Conservation (phyloP, 1,139 yeast genomes). For the Saccharomyces hybrid region DNA sequence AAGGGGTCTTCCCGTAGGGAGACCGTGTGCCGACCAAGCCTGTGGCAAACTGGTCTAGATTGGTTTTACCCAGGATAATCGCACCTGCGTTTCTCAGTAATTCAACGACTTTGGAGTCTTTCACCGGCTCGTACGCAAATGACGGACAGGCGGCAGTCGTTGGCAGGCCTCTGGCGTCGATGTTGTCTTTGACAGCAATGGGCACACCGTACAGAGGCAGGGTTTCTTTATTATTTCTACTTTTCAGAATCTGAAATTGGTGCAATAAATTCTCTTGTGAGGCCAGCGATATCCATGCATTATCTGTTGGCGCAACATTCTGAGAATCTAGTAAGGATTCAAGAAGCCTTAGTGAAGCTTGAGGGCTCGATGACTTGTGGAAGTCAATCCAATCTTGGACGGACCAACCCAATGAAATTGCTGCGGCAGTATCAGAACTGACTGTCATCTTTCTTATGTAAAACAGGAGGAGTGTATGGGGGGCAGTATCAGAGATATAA, state of each 20-base stretch:
- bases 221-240: slow-evolving; percentile 44
- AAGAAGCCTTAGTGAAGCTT: slow-evolving; percentile 48
- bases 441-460: slow-evolving; percentile 3
- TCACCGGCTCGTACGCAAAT: slow-evolving; percentile 54
- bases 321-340: slow-evolving; percentile 43
- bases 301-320: slow-evolving; percentile 45
- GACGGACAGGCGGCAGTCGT: slow-evolving; percentile 97
- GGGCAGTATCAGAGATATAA: background rate
- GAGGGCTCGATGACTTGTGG: slow-evolving; percentile 57
- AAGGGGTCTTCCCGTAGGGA: slow-evolving; percentile 83
- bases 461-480: background rate
- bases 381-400: slow-evolving; percentile 61
- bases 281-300: slow-evolving; percentile 86
- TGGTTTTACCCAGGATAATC: slow-evolving; percentile 83
- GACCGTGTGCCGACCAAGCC: slow-evolving; percentile 93
- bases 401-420: slow-evolving; percentile 46
- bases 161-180: slow-evolving; percentile 70
- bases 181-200: slow-evolving; percentile 87
- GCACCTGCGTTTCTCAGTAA: slow-evolving; percentile 79
- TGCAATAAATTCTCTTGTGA: slow-evolving; percentile 50
- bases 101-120: slow-evolving; percentile 67
- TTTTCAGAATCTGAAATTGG: slow-evolving; percentile 74
- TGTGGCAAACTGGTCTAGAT: slow-evolving; percentile 92
- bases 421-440: background rate
- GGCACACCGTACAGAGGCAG: slow-evolving; percentile 74